Percentiles rank a stretch among this genome's conserved stretches.
phyloP scores from a whole-genome alignment of 805 yeast species.

The Starmerella etchellsii region DNA sequence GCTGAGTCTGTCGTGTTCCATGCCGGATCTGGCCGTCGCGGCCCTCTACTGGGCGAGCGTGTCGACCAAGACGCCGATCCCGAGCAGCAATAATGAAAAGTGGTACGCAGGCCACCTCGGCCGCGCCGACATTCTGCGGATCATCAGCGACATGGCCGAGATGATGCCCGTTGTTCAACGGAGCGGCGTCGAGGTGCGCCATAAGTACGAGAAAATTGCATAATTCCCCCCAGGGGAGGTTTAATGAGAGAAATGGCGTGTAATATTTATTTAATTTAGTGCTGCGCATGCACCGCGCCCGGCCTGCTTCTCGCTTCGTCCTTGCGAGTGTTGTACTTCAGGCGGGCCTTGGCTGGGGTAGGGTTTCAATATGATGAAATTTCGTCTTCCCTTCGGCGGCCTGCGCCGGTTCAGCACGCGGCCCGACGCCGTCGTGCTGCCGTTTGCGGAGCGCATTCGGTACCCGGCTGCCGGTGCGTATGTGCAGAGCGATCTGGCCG shows the following conservation, averaged over 20 bases:
- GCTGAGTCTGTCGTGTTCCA: constrained; percentile 25
- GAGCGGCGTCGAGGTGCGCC: constrained; percentile 16
- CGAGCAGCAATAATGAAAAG: constrained; percentile 10
- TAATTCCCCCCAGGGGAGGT: neutral
- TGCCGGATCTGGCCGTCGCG: constrained; percentile 29
- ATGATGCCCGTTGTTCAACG: constrained; percentile 15
- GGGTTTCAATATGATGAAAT: neutral
- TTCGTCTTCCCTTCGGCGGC: neutral
- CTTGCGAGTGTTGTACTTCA: too few species aligned
- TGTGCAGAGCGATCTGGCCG: constrained; percentile 1
- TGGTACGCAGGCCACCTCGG: constrained; percentile 15
- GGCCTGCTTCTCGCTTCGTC: too few species aligned
- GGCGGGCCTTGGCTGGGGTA: too few species aligned
- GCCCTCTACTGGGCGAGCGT: constrained; percentile 29
- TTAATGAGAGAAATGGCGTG: too few species aligned
- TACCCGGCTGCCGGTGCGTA: constrained; percentile 1
- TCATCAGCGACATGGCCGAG: constrained; percentile 19
- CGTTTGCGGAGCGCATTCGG: neutral
- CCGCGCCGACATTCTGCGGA: constrained; percentile 12
- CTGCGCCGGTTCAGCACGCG: neutral
- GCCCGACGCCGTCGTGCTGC: neutral
- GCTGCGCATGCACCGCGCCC: too few species aligned
- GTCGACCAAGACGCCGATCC: constrained; percentile 2
- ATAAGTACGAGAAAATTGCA: constrained; percentile 14
- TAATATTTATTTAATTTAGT: too few species aligned